phyloP scores from a whole-genome alignment of 2,329 filamentous ascomycete species.

The Didymella pinodella region DNA sequence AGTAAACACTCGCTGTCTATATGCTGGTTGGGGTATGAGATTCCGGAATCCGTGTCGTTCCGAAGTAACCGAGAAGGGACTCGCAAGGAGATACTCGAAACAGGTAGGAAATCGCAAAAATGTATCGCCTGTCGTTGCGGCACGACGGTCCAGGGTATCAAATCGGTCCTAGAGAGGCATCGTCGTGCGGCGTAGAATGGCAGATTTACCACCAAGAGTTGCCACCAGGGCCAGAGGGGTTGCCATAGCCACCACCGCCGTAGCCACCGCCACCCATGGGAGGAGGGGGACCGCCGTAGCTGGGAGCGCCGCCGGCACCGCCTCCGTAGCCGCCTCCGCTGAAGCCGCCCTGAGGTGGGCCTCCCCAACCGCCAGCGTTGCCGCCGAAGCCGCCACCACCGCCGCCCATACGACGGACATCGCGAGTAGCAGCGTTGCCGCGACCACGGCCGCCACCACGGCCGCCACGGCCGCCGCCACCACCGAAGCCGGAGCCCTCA shows the following conservation, averaged over 20 bases:
- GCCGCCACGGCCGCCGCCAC: constrained; percentile 71
- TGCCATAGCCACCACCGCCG: constrained; percentile 69
- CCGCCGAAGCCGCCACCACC: constrained; percentile 65
- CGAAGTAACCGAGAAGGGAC: constrained; percentile 45
- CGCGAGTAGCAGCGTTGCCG: constrained; percentile 76
- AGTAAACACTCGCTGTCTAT: constrained; percentile 61
- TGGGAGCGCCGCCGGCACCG: constrained; percentile 55
- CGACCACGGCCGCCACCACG: constrained; percentile 75
- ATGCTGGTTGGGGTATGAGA: constrained; percentile 59
- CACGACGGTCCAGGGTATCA: constrained; percentile 38
- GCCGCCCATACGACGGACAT: constrained; percentile 73
- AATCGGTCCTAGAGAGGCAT: constrained; percentile 40
- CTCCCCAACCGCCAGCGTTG: constrained; percentile 55
- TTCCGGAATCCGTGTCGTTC: constrained; percentile 52
- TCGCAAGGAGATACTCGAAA: constrained; percentile 43
- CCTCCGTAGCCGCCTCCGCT: constrained; percentile 51
- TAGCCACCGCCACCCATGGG: constrained; percentile 54
- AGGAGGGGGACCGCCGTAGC: constrained; percentile 70
- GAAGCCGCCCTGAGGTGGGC: constrained; percentile 40
- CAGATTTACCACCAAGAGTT: constrained; percentile 72
- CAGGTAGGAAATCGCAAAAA: constrained; percentile 38
- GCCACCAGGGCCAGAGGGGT: constrained; percentile 69
- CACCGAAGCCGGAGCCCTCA: constrained; percentile 84
- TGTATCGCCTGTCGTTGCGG: constrained; percentile 25
- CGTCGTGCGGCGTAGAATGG: constrained; percentile 29